A percentile compares a stretch with the other conserved stretches of the same genome.
Conservation (phyloP, 1,139 yeast species). For the Schwanniomyces etchellsii region DNA sequence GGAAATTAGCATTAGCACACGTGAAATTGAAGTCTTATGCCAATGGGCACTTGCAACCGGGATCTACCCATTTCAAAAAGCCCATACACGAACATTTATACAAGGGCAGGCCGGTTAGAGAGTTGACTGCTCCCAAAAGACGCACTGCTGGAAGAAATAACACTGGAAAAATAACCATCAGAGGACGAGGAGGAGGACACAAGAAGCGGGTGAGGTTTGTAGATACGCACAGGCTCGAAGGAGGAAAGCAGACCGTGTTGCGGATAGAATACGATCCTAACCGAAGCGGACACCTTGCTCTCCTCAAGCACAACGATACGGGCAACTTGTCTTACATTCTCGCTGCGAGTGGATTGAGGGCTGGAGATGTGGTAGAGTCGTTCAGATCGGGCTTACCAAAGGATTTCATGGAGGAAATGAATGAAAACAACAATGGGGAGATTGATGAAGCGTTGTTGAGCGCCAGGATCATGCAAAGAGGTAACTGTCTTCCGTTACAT, state of each 20-base stretch:
- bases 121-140: constrained; percentile 69
- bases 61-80: constrained; percentile 81
- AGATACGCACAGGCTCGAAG: constrained; percentile 62
- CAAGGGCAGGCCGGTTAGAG: constrained; percentile 76
- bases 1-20: constrained; percentile 64
- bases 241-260: constrained; percentile 75
- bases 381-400: constrained; percentile 86
- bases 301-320: constrained; percentile 60
- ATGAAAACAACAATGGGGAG: constrained; percentile 56
- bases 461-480: constrained; percentile 83
- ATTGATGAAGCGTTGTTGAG: constrained; percentile 89
- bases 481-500: constrained; percentile 86
- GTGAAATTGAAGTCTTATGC: constrained; percentile 71
- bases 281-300: constrained; percentile 90
- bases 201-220: constrained; percentile 80
- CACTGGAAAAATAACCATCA: constrained; percentile 80
- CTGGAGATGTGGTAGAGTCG: constrained; percentile 86
- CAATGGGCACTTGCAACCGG: constrained; percentile 72
- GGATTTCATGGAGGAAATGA: constrained; percentile 68
- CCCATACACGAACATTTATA: constrained; percentile 85
- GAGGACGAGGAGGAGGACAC: constrained; percentile 98
- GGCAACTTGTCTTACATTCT: constrained; percentile 70
- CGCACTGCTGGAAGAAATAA: constrained; percentile 86
- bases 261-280: constrained; percentile 96
- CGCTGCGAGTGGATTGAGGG: constrained; percentile 90